phyloP scores from a whole-genome alignment of 192 early-diverging fungal species.

The Coemansia sp. region DNA sequence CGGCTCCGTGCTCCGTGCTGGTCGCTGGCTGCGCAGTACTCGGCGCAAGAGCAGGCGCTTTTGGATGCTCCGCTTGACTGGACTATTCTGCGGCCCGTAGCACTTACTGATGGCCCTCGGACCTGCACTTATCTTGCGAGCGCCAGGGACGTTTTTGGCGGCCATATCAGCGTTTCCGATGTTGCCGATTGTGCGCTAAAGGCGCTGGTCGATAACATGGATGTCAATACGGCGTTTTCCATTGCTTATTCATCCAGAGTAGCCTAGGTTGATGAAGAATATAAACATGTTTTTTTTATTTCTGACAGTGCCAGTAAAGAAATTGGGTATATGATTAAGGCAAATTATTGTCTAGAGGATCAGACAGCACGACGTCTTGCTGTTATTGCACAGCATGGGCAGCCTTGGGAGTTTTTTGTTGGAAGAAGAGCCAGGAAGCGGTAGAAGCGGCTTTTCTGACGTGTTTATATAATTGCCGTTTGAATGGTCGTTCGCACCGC shows the following conservation, averaged over 20 bases:
- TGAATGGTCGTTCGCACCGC: no score
- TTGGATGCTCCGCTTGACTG: conserved; percentile 18
- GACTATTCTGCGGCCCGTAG: conserved; percentile 35
- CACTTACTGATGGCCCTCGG: conserved; percentile 13
- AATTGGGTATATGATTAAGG: no score
- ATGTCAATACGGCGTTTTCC: conserved; percentile 33
- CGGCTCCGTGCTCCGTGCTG: conserved; percentile 16
- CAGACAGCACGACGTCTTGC: background rate
- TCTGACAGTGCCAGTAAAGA: no score
- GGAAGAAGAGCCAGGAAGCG: background rate
- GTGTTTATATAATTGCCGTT: background rate
- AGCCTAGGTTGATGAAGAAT: conserved; percentile 8
- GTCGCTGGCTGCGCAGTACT: conserved; percentile 37
- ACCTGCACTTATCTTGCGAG: conserved; percentile 44
- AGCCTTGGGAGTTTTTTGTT: background rate
- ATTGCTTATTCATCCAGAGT: conserved; percentile 44
- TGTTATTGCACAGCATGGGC: background rate
- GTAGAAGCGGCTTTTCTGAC: background rate
- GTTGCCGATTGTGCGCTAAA: conserved; percentile 41
- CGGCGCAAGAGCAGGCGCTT: conserved; percentile 32
- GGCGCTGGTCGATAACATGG: conserved; percentile 42
- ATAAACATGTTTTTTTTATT: no score
- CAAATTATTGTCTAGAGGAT: background rate
- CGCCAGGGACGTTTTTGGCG: conserved; percentile 39
- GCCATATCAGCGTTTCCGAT: conserved; percentile 26